phyloP scores from a whole-genome alignment of 495 filamentous ascomycete species.

The Cudoniella acicularis region DNA sequence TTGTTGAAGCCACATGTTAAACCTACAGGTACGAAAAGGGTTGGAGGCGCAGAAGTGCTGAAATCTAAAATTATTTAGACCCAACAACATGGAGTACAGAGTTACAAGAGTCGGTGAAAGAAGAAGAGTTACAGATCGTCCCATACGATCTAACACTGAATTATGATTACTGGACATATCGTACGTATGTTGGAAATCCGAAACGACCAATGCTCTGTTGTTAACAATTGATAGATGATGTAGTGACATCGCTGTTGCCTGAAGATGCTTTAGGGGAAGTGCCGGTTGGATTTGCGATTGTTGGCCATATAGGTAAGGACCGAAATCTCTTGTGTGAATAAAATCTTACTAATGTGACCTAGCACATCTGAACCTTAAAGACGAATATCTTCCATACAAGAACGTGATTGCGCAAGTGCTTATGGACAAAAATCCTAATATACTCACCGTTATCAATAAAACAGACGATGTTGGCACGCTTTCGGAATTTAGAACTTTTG shows the following conservation, averaged over 20 bases:
- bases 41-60: not conserved
- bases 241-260: constrained; percentile 75
- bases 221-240: constrained; percentile 56
- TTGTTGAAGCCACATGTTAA: constrained; percentile 69
- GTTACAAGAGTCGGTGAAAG: constrained; percentile 63
- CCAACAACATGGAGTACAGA: constrained; percentile 67
- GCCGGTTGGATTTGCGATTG: constrained; percentile 80
- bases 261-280: constrained; percentile 65
- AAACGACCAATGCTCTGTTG: not conserved
- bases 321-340: not conserved
- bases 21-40: constrained; percentile 51
- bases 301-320: constrained; percentile 76
- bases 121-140: constrained; percentile 60
- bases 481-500: constrained; percentile 87
- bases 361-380: constrained; percentile 87
- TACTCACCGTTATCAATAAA: constrained; percentile 95
- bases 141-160: constrained; percentile 72
- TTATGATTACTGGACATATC: constrained; percentile 83
- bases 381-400: constrained; percentile 76
- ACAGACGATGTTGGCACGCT: constrained; percentile 78
- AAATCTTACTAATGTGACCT: not conserved
- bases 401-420: constrained; percentile 77
- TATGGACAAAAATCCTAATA: constrained; percentile 76
- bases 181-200: constrained; percentile 42
- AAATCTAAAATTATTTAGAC: constrained; percentile 46